Conservation (phyloP, 169 alveolate species). For the Plasmodium ovale region DNA sequence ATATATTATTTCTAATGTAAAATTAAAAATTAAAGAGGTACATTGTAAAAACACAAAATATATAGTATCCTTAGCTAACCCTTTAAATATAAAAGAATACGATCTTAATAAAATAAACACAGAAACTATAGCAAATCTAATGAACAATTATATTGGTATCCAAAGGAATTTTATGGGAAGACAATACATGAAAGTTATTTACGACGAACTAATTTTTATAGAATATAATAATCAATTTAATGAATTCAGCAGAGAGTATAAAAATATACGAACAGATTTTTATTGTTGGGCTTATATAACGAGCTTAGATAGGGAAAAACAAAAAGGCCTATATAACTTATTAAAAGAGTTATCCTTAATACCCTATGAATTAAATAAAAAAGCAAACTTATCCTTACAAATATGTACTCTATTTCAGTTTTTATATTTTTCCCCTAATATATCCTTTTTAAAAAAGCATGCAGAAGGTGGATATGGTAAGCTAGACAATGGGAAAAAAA, state of each 20-base stretch:
- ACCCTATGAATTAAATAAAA: slow-evolving; percentile 75
- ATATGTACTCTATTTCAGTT: slow-evolving; percentile 72
- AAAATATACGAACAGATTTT: slow-evolving; percentile 68
- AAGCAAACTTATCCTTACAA: slow-evolving; percentile 75
- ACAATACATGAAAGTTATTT: slow-evolving; percentile 39
- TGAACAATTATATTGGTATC: slow-evolving; percentile 53
- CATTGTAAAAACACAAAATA: slow-evolving; percentile 66
- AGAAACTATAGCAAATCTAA: slow-evolving; percentile 67
- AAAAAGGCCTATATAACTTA: slow-evolving; percentile 62
- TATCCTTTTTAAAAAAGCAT: slow-evolving; percentile 76
- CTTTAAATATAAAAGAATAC: slow-evolving; percentile 56
- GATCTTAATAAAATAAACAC: slow-evolving; percentile 56
- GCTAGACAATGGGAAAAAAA: slow-evolving; percentile 54
- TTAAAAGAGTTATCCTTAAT: slow-evolving; percentile 61
- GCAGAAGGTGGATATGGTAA: slow-evolving; percentile 70
- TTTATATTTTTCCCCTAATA: slow-evolving; percentile 62
- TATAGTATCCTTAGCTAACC: slow-evolving; percentile 67
- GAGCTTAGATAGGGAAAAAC: slow-evolving; percentile 74
- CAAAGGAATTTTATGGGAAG: slow-evolving; percentile 66
- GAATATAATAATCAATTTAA: slow-evolving; percentile 76
- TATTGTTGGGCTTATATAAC: slow-evolving; percentile 75
- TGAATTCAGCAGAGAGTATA: slow-evolving; percentile 60
- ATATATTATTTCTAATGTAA: slow-evolving; percentile 32
- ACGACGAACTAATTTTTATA: slow-evolving; percentile 56
- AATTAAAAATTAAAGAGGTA: slow-evolving; percentile 43